A percentile compares a stretch with the other conserved stretches of the same genome.
Evolutionary conservation across 1,284 basidiomycete species (phyloP).

Genomic region (Ganoderma leucocontextum): DNA sequence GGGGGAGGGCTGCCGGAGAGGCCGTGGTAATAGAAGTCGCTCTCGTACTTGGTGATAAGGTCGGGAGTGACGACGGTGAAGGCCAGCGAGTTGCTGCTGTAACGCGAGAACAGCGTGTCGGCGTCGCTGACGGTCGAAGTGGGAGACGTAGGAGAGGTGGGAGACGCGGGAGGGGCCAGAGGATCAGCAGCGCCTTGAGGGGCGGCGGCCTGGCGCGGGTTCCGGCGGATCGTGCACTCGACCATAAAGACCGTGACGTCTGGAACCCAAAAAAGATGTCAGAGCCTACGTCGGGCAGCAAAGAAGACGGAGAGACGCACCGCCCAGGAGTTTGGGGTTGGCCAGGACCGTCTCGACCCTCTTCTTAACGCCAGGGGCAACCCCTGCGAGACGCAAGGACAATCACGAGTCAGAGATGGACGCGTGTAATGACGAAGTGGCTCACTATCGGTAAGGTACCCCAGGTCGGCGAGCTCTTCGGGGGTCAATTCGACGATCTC

Average conservation of each 20-base stretch:
- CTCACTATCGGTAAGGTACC: slow-evolving; percentile 43
- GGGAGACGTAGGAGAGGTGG: too few species aligned
- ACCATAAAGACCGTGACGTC: too few species aligned
- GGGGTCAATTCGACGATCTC: slow-evolving; percentile 45
- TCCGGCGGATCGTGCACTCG: too few species aligned
- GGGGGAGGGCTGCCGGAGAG: background rate
- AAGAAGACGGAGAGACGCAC: slow-evolving; percentile 41
- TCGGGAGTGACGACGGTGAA: background rate
- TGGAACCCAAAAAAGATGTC: too few species aligned
- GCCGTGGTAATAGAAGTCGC: background rate
- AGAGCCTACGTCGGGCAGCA: slow-evolving; percentile 26
- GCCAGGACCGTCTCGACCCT: slow-evolving; percentile 40
- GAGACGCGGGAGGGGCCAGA: too few species aligned
- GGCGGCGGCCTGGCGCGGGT: too few species aligned
- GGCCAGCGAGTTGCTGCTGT: too few species aligned
- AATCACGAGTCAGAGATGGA: slow-evolving; percentile 43
- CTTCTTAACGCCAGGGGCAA: slow-evolving; percentile 37
- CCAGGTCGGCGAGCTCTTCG: slow-evolving; percentile 41
- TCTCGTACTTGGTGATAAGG: background rate
- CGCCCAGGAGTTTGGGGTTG: slow-evolving; percentile 38
- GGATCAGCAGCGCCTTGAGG: too few species aligned
- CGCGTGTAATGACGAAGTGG: slow-evolving; percentile 40
- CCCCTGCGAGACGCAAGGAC: slow-evolving; percentile 43
- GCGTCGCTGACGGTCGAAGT: too few species aligned
- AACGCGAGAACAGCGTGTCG: too few species aligned